Conservation (phyloP, 768 basidiomycete species). For the Psilocybe azurescens region DNA sequence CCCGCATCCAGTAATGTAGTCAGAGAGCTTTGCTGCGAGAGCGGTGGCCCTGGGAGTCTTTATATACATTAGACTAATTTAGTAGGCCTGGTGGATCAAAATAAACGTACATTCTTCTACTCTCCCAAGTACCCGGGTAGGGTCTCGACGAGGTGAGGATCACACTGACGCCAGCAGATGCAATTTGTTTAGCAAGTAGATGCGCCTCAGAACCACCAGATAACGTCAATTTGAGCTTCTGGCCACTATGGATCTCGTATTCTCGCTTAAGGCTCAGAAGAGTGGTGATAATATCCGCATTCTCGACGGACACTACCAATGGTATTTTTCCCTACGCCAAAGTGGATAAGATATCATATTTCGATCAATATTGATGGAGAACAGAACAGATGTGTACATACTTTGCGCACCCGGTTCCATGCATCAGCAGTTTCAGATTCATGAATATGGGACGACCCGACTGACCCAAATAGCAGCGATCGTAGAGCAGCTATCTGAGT, state of each 20-base stretch:
- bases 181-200: slow-evolving; percentile 68
- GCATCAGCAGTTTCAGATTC: slow-evolving; percentile 23
- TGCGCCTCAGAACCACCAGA: slow-evolving; percentile 65
- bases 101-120: slow-evolving; percentile 58
- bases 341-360: slow-evolving; percentile 17
- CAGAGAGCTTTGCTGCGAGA: slow-evolving; percentile 59
- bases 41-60: slow-evolving; percentile 74
- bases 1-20: slow-evolving; percentile 58
- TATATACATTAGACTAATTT: too few relatives aligned
- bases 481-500: slow-evolving; percentile 67
- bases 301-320: slow-evolving; percentile 70
- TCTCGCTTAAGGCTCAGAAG: slow-evolving; percentile 65
- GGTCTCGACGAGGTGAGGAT: slow-evolving; percentile 68
- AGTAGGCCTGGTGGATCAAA: background rate
- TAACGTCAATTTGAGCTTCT: slow-evolving; percentile 50
- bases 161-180: slow-evolving; percentile 68
- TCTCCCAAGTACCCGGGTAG: slow-evolving; percentile 70
- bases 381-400: slow-evolving; percentile 22
- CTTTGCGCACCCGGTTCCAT: slow-evolving; percentile 44
- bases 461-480: slow-evolving; percentile 40
- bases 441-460: slow-evolving; percentile 5
- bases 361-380: background rate
- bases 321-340: slow-evolving; percentile 55
- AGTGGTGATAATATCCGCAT: slow-evolving; percentile 78
- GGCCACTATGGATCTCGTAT: slow-evolving; percentile 43